Evolutionary conservation across 495 filamentous ascomycete genomes (phyloP).

Genomic region (Podospora appendiculata): DNA sequence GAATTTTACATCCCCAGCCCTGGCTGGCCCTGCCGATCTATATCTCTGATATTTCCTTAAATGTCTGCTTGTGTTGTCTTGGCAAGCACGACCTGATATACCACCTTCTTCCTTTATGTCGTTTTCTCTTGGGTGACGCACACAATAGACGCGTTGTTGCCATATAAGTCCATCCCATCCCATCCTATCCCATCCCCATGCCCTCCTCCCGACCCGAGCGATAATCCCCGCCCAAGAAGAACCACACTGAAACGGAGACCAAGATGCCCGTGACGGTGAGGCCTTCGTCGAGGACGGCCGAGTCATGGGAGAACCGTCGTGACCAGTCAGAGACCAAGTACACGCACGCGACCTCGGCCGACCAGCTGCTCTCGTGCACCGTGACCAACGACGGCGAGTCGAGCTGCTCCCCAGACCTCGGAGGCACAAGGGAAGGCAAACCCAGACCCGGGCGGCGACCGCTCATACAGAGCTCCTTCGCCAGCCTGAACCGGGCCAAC

Average conservation of each 20-base stretch:
- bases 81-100: no score
- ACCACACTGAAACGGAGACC: not conserved
- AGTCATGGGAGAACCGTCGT: constrained; percentile 9
- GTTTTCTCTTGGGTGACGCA: no score
- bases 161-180: no score
- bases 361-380: constrained; percentile 9
- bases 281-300: constrained; percentile 12
- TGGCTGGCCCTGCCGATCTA: no score
- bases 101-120: no score
- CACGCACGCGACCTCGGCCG: constrained; percentile 11
- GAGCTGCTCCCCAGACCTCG: not conserved
- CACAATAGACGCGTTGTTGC: no score
- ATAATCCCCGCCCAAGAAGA: not conserved
- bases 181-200: no score
- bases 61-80: not conserved
- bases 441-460: not conserved
- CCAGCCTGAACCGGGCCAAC: constrained; percentile 10
- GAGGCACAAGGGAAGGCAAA: not conserved
- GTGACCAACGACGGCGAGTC: constrained; percentile 12
- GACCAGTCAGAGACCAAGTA: constrained; percentile 1
- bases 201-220: no score
- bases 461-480: constrained; percentile 27
- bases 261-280: constrained; percentile 17
- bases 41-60: not conserved
- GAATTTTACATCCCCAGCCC: no score